Evolutionary conservation across 2,329 filamentous ascomycete species (phyloP).

Genomic region (Nemania diffusa): DNA sequence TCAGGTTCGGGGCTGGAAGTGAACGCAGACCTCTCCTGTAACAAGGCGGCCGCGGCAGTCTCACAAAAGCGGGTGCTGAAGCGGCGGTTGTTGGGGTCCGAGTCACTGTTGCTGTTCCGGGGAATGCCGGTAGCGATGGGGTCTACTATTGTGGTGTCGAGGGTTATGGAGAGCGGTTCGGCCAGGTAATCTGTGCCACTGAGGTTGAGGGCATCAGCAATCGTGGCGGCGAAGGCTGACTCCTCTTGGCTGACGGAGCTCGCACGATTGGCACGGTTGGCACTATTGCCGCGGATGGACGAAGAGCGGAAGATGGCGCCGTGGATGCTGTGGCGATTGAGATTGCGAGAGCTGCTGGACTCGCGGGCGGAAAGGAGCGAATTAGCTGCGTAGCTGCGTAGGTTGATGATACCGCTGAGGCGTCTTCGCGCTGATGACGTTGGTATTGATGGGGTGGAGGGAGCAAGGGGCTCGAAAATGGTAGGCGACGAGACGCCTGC

Average conservation of each 20-base stretch:
- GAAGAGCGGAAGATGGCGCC: slow-evolving; percentile 36
- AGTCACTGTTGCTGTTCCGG: slow-evolving; percentile 5
- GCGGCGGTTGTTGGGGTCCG: slow-evolving; percentile 21
- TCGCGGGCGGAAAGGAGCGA: slow-evolving; percentile 41
- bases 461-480: slow-evolving; percentile 45
- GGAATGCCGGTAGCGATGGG: slow-evolving; percentile 12
- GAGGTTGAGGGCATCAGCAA: slow-evolving; percentile 31
- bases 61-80: slow-evolving; percentile 40
- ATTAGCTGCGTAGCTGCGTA: slow-evolving; percentile 42
- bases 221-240: slow-evolving; percentile 27
- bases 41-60: slow-evolving; percentile 43
- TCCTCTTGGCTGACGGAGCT: slow-evolving; percentile 22
- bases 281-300: slow-evolving; percentile 26
- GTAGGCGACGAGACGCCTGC: slow-evolving; percentile 45
- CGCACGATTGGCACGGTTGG: slow-evolving; percentile 22
- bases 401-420: slow-evolving; percentile 46
- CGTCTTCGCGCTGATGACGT: slow-evolving; percentile 44
- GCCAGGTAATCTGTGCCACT: slow-evolving; percentile 24
- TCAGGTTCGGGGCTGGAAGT: slow-evolving; percentile 32
- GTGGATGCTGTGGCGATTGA: slow-evolving; percentile 38
- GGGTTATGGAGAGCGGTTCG: slow-evolving; percentile 29
- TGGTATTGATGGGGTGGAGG: slow-evolving; percentile 41
- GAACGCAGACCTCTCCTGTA: slow-evolving; percentile 40
- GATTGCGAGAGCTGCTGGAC: slow-evolving; percentile 38
- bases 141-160: slow-evolving; percentile 26